Base-by-base conservation (phyloP, 1,284 basidiomycete genomes). In the Moesziomyces parantarcticus region DNA sequence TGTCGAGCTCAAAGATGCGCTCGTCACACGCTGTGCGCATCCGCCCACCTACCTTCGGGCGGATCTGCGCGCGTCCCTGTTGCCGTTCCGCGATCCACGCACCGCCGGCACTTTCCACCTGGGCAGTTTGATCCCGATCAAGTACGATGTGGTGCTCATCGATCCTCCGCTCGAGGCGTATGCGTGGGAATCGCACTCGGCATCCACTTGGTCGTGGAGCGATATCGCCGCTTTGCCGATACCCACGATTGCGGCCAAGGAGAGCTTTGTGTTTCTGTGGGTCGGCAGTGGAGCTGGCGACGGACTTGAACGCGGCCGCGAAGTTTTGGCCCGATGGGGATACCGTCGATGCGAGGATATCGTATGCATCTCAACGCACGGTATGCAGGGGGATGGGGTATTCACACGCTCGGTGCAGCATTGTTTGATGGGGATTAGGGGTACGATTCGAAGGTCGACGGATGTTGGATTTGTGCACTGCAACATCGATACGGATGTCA, bases 401-500 rank as follows among this genome's bases (percentile, higher is more conserved):
- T 69, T 83, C 13, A 64, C 66, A 7, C 58, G 70, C 0, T 63
- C 75, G 8, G 73, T 68, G 13, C 78, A 97, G 79, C 96, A 99
- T 82, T 98, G 95, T 85, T 86, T 98, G 45, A 97, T 99, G 89
- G 97, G 97, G n/a, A 99, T 99, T 75, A 89, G 93, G 36, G 96
- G 96, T 2, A 99, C 96, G 1, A 96, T 99, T 3, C 89, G 95
- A 18, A 88, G 96, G 25, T 94, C 92, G 21, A 94, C 92, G 1
- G 96, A 99, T 83, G 90, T 89, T 60, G 92, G 92, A 89, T 96
- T 98, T 83, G 95, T 97, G 0, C 95, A 99, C 84, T 98, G 96
- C 84, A 99, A 99, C 84, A 91, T 99, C 70, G 92, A 98, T 84
- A 98, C 95, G 29, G 96, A 99, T 84, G 93, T 98, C 5, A 91